phyloP scores from a whole-genome alignment of 2,329 filamentous ascomycete species.

The Emmonsiellopsis sp. region DNA sequence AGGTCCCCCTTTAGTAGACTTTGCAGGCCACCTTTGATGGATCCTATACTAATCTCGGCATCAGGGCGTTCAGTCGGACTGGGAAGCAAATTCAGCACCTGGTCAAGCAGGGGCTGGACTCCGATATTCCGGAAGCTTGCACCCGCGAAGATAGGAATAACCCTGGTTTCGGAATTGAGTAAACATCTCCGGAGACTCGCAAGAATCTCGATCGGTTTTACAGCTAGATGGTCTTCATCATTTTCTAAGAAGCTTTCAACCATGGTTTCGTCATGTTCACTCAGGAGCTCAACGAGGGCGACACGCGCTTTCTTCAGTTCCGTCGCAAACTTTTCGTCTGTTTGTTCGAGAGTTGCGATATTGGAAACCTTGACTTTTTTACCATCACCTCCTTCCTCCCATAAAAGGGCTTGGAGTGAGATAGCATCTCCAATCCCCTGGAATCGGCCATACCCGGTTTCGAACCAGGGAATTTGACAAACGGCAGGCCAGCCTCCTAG shows the following conservation, averaged over 20 bases:
- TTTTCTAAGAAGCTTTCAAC: conserved; percentile 75
- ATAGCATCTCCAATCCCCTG: conserved; percentile 79
- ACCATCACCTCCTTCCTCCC: conserved; percentile 59
- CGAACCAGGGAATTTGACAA: conserved; percentile 94
- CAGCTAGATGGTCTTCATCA: conserved; percentile 61
- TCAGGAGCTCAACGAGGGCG: conserved; percentile 72
- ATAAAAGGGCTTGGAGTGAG: conserved; percentile 64
- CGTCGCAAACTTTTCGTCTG: conserved; percentile 43
- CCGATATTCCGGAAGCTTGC: conserved; percentile 92
- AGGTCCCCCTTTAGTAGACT: conserved; percentile 40
- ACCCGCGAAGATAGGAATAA: conserved; percentile 82
- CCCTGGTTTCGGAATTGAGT: conserved; percentile 53
- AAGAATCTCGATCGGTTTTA: conserved; percentile 59
- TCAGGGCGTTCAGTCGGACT: conserved; percentile 72
- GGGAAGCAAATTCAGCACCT: conserved; percentile 78
- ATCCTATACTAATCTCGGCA: conserved; percentile 62
- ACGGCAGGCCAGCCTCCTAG: conserved; percentile 80
- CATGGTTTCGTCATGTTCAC: conserved; percentile 78
- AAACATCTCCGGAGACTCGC: conserved; percentile 66
- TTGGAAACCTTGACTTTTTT: conserved; percentile 50
- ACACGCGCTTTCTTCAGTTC: conserved; percentile 70
- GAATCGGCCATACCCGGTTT: conserved; percentile 61
- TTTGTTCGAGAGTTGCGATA: conserved; percentile 44
- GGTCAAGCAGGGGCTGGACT: conserved; percentile 83
- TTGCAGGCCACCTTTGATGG: conserved; percentile 46